Evolutionary conservation across 192 early-diverging fungal species (phyloP).

Genomic region (Podila minutissima): DNA sequence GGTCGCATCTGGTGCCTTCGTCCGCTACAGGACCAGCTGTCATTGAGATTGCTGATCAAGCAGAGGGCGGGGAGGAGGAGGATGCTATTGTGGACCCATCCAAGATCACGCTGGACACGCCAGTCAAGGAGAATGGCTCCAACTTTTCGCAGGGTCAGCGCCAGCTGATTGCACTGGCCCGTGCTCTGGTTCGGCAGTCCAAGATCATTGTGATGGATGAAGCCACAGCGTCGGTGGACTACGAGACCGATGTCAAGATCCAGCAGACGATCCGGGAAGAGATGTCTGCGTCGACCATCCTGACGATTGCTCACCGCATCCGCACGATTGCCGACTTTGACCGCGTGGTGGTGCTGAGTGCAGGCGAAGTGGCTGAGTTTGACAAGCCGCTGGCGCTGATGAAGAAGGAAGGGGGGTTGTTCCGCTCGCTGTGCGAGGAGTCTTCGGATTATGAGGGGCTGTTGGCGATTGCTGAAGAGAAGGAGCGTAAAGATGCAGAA

Average conservation of each 20-base stretch:
- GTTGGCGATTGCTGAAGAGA: constrained; percentile 67
- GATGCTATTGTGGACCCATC: constrained; percentile 26
- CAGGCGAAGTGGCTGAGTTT: constrained; percentile 84
- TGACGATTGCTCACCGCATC: constrained; percentile 87
- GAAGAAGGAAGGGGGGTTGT: constrained; percentile 65
- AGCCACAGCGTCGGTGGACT: constrained; percentile 92
- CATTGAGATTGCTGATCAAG: not conserved
- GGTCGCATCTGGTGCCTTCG: constrained; percentile 71
- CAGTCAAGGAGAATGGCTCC: constrained; percentile 79
- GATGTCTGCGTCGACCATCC: constrained; percentile 75
- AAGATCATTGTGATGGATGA: constrained; percentile 85
- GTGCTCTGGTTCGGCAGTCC: constrained; percentile 71
- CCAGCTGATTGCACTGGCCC: constrained; percentile 76
- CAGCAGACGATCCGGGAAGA: constrained; percentile 83
- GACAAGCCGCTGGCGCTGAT: constrained; percentile 83
- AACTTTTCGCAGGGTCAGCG: constrained; percentile 82
- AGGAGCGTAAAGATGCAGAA: constrained; percentile 16
- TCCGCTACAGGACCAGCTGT: not conserved
- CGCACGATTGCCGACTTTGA: constrained; percentile 71
- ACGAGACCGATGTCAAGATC: constrained; percentile 82
- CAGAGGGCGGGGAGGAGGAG: not conserved
- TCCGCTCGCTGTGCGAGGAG: constrained; percentile 84
- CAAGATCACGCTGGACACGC: constrained; percentile 67
- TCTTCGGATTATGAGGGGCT: constrained; percentile 84
- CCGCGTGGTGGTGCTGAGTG: constrained; percentile 70